A percentile compares a stretch with the other conserved stretches of the same genome.
Evolutionary conservation across 306 rosid genomes (phyloP).

Genomic region (Oxytropis ochrocephala): DNA sequence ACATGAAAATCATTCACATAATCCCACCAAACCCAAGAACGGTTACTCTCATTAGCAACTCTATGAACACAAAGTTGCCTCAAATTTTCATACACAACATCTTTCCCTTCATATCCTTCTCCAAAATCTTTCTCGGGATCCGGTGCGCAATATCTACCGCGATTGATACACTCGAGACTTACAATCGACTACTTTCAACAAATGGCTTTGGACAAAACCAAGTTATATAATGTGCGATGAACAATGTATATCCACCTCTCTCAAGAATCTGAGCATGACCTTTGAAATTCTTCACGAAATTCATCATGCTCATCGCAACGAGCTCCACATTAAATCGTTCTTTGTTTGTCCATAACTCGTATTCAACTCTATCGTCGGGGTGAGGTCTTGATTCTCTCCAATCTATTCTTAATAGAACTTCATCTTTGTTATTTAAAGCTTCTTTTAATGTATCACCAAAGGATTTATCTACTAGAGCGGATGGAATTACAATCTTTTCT

Average conservation of each 20-base stretch:
- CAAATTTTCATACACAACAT: conserved; percentile 79
- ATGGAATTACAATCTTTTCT: conserved; percentile 65
- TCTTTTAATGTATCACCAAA: conserved; percentile 66
- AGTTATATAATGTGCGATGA: conserved; percentile 88
- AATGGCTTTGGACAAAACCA: conserved; percentile 85
- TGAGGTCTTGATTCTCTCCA: conserved; percentile 91
- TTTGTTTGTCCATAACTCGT: conserved; percentile 97
- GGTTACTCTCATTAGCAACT: conserved; percentile 63
- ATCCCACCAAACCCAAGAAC: conserved; percentile 99
- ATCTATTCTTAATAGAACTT: conserved; percentile 59
- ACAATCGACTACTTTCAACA: conserved; percentile 55
- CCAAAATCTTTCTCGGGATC: conserved; percentile 81
- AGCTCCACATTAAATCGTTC: conserved; percentile 85
- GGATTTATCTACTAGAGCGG: conserved; percentile 63
- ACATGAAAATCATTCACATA: conserved; percentile 92
- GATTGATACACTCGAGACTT: conserved; percentile 91
- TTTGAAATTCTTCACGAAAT: conserved; percentile 68
- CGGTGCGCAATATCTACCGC: conserved; percentile 84
- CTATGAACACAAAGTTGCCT: conserved; percentile 98
- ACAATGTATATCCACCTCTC: conserved; percentile 69
- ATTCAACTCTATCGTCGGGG: conserved; percentile 84
- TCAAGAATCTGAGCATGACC: conserved; percentile 99
- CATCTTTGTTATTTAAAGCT: conserved; percentile 38
- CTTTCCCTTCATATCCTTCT: conserved; percentile 84
- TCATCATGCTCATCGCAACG: conserved; percentile 91